Base-by-base conservation (phyloP, 352 stramenopile genomes). In the Pythium rishiriense region DNA sequence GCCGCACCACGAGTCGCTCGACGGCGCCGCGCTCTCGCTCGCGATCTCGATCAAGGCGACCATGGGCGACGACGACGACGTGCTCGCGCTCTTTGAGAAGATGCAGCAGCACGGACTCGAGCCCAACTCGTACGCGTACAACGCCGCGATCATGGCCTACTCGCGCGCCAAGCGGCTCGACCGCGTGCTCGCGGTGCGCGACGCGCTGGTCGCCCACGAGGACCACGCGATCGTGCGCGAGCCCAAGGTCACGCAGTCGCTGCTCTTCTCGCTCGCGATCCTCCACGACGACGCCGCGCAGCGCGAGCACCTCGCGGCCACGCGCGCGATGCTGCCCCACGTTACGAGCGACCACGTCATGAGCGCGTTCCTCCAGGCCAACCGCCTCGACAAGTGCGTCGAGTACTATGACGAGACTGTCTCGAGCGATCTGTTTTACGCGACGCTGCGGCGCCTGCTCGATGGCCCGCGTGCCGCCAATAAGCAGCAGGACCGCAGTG, bases 21-120 rank as follows among this genome's bases (percentile, higher is more conserved):
- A 92, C 56, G 75, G 79, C 28, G 84, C 89, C 1, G 84, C 84
- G 45, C 68, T 93, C 31, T 93, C 82, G 10, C 74, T 93, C 62
- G 84, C 85, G 22, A 92, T 92, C 58, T 93, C 84, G 21, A 87
- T 91, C 53, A 89, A 88, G 58, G 84, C 86, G 2, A 83, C 74
- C 0, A 66, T 78, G 0, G 76, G 83, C 3, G 84, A 93, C 64
- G 74, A 94, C 62, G 81, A 90, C 48, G 82, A 93, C 50, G 81
- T 94, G 14, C 70, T 88, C 41, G 81, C 82, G 26, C 62, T 94
- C 14, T 93, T 87, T 62, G 76, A 92, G 57, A 85, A 75, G 17
- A 92, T 88, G 84, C 76, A 85, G 33, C 68, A 74, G 26, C 74
- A 90, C 37, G 60, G 58, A 2, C 65, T 93, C 9, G 46, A 67